A percentile compares a stretch with the other conserved stretches of the same genome.
Evolutionary conservation across 768 basidiomycete species (phyloP).

Genomic region (Mycena alexandri): DNA sequence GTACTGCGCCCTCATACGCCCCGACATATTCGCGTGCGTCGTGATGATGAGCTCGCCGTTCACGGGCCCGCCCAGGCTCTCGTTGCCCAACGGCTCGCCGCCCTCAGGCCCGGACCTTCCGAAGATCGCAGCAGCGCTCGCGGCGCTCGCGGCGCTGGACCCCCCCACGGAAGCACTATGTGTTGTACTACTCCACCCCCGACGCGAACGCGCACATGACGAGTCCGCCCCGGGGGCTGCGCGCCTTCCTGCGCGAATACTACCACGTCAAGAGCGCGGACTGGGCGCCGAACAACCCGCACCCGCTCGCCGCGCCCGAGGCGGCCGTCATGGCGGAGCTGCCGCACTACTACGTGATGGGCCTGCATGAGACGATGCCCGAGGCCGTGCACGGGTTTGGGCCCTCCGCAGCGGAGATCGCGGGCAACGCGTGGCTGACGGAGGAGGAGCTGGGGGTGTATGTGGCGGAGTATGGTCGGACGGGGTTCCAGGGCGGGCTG

Average conservation of each 20-base stretch:
- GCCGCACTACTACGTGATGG: constrained; percentile 76
- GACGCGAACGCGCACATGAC: constrained; percentile 62
- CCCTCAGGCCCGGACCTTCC: constrained; percentile 33
- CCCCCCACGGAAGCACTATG: constrained; percentile 73
- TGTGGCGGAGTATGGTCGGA: constrained; percentile 60
- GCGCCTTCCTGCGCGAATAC: constrained; percentile 64
- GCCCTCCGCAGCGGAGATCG: constrained; percentile 48
- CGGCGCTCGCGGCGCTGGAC: constrained; percentile 53
- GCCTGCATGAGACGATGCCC: constrained; percentile 64
- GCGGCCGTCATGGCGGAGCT: constrained; percentile 54
- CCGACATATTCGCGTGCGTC: constrained; percentile 67
- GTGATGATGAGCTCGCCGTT: constrained; percentile 75
- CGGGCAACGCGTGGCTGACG: constrained; percentile 58
- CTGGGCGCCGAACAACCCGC: constrained; percentile 58
- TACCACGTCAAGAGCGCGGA: constrained; percentile 72
- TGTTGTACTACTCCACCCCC: constrained; percentile 60
- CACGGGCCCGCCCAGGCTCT: constrained; percentile 53
- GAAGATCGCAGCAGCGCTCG: constrained; percentile 36
- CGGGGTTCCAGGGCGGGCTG: constrained; percentile 75
- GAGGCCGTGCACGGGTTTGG: constrained; percentile 54
- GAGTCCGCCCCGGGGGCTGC: constrained; percentile 58
- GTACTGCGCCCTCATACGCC: constrained; percentile 65
- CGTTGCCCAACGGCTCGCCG: constrained; percentile 16
- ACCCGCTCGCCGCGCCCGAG: constrained; percentile 51
- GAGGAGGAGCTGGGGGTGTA: constrained; percentile 64